A percentile compares a stretch with the other conserved stretches of the same genome.
phyloP scores from a whole-genome alignment of 2,329 filamentous ascomycete genomes.

The Botrytis fabae region DNA sequence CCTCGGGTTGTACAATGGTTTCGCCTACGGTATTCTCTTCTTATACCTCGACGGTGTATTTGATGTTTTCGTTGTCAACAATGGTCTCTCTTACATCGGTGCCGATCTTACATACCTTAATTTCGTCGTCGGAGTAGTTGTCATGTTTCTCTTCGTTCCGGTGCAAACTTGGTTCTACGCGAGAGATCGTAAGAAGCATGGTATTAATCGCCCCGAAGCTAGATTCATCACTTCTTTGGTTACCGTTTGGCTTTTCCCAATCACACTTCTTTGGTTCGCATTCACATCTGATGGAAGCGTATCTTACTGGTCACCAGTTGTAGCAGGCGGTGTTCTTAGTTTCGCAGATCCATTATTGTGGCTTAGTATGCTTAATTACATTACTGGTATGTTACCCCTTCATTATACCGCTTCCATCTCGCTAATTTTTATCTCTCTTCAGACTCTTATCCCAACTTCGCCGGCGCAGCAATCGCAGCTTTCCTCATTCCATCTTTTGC shows the following conservation, averaged over 20 bases:
- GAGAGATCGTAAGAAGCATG: slow-evolving; percentile 43
- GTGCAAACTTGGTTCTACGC: slow-evolving; percentile 47
- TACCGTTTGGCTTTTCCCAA: slow-evolving; percentile 47
- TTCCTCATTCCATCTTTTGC: slow-evolving; percentile 48
- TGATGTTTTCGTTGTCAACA: slow-evolving; percentile 47
- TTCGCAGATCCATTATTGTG: slow-evolving; percentile 47
- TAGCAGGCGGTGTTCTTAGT: slow-evolving; percentile 45
- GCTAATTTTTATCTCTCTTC: background rate
- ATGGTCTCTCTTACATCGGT: slow-evolving; percentile 44
- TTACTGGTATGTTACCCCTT: slow-evolving; percentile 25
- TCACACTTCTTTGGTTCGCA: slow-evolving; percentile 47
- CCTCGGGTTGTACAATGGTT: slow-evolving; percentile 46
- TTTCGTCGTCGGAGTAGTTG: slow-evolving; percentile 45
- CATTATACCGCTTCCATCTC: background rate
- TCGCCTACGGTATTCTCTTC: slow-evolving; percentile 47
- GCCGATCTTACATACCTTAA: slow-evolving; percentile 47
- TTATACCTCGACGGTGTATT: slow-evolving; percentile 47
- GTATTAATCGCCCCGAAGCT: slow-evolving; percentile 45
- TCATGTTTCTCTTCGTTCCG: slow-evolving; percentile 47
- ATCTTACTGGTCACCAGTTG: slow-evolving; percentile 46
- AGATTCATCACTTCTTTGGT: slow-evolving; percentile 46
- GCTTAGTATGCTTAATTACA: slow-evolving; percentile 47
- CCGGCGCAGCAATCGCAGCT: slow-evolving; percentile 45
- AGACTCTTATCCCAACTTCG: slow-evolving; percentile 46
- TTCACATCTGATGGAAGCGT: slow-evolving; percentile 45